These are phyloP conservation scores for Myxozyma udenii DNA, from an alignment of 805 yeast species.

Conservation along the genomic window DNA sequence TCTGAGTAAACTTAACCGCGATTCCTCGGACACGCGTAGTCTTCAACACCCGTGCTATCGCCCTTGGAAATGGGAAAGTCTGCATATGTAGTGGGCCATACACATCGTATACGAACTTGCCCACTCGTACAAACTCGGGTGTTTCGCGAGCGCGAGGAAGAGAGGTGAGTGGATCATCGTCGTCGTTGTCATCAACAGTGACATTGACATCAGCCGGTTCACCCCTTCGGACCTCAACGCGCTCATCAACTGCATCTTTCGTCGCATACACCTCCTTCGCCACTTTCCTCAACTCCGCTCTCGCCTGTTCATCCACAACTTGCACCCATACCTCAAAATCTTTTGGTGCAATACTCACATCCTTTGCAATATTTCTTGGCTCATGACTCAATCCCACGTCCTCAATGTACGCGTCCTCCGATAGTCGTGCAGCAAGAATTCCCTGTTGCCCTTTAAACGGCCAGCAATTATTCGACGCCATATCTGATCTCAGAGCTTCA, in stretches of 20 bases:
- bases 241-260: not conserved
- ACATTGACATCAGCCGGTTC: not conserved
- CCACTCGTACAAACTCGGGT: conserved; percentile 28
- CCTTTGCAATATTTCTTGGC: conserved; percentile 27
- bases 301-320: conserved; percentile 24
- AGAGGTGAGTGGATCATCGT: not conserved
- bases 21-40: conserved; percentile 27
- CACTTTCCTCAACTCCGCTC: conserved; percentile 8
- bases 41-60: conserved; percentile 14
- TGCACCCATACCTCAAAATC: conserved; percentile 35
- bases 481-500: conserved; percentile 28
- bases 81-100: conserved; percentile 28
- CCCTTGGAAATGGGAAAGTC: conserved; percentile 27
- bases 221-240: not conserved
- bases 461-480: conserved; percentile 38
- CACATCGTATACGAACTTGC: conserved; percentile 30
- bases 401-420: conserved; percentile 29
- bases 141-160: not conserved
- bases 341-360: conserved; percentile 35
- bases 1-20: conserved; percentile 32
- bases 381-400: conserved; percentile 35
- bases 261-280: not conserved
- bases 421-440: conserved; percentile 32
- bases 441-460: conserved; percentile 37
- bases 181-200: not conserved